Conservation (phyloP, 2,329 filamentous ascomycete genomes). For the Ophiocordyceps sinensis region DNA sequence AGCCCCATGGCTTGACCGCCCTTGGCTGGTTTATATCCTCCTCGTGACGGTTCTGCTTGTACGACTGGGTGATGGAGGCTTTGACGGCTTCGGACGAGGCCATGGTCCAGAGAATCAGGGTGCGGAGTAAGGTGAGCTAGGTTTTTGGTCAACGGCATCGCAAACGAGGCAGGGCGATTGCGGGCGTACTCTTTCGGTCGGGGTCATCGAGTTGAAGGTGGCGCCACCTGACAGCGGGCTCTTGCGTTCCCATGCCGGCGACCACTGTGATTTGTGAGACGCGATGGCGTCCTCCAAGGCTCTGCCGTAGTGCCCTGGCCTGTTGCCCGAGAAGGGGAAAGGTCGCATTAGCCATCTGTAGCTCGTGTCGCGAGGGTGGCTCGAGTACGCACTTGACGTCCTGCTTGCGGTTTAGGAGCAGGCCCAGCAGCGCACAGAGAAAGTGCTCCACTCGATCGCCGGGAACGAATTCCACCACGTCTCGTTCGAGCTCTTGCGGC, state of each 20-base stretch:
- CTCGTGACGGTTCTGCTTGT: constrained; percentile 77
- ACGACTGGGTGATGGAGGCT: constrained; percentile 67
- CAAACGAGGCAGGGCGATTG: not conserved
- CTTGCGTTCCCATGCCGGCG: constrained; percentile 63
- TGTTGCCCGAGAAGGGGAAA: constrained; percentile 22
- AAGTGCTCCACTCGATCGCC: constrained; percentile 78
- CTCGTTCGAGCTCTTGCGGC: constrained; percentile 86
- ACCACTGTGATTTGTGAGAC: constrained; percentile 79
- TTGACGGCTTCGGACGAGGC: constrained; percentile 76
- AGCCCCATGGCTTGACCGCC: constrained; percentile 82
- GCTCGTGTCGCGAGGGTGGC: not conserved
- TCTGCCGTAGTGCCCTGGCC: constrained; percentile 80
- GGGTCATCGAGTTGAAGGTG: constrained; percentile 70
- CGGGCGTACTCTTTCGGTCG: constrained; percentile 57
- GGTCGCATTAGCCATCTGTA: not conserved
- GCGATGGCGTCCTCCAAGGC: constrained; percentile 88
- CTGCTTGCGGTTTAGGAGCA: constrained; percentile 94
- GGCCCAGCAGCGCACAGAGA: constrained; percentile 72
- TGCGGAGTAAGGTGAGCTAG: constrained; percentile 70
- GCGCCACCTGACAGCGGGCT: constrained; percentile 71
- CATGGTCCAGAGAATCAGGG: constrained; percentile 77
- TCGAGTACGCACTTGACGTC: constrained; percentile 66
- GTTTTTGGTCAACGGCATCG: constrained; percentile 3
- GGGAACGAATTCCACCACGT: constrained; percentile 62
- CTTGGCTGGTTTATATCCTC: constrained; percentile 70